Evolutionary conservation across 768 basidiomycete genomes (phyloP), one percentile per base, ranked within the genome.

Genomic region (Leccinum subtestaceum): DNA sequence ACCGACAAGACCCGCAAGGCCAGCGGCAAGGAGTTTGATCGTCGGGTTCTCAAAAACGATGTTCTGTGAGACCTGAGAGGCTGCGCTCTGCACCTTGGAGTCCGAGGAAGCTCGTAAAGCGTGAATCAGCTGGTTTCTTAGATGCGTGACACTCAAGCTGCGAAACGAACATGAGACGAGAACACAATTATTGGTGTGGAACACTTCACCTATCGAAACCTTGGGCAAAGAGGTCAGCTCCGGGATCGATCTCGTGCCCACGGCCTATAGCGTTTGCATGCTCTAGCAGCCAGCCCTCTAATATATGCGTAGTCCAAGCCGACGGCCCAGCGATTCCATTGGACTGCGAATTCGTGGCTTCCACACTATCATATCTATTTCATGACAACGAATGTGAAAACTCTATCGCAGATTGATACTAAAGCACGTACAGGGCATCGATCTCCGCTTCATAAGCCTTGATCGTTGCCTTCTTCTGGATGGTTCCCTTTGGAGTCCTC

Each of bases 31-130:
- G 4, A 40, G 53, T 19, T 55, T n/a, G 9, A 79, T 70, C 0
- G 75, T 75, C 7, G 79, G 79, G 29, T 79, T 63, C 48, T 67
- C 64, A 43, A 70, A 74, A 0, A 81, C 72, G 48, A 76, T 64
- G 55, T 66, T 65, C 6, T 64, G 63, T 3, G 70, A 60, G 3
- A 80, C 50, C 2, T 68, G 56, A 15, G 54, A 52, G 8, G 66
- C 61, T 1, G 67, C 62, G 2, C 65, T 51, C n/a, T 60, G 62
- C 1, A 63, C 55, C 21, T 60, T 64, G 1, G 70, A 47, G 48
- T 68, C 64, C 4, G 70, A 58, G 0, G 74, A 70, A 2, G 64
- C 68, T 15, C 68, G 67, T 1, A 77, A 31, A 1, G 58, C 47
- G 0, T 31, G 49, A 34, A 59, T 7, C 2, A 62, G 13, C 21